These are phyloP conservation scores for Obba rivulosa DNA, from an alignment of 768 basidiomycete genomes.

Conservation along the genomic window DNA sequence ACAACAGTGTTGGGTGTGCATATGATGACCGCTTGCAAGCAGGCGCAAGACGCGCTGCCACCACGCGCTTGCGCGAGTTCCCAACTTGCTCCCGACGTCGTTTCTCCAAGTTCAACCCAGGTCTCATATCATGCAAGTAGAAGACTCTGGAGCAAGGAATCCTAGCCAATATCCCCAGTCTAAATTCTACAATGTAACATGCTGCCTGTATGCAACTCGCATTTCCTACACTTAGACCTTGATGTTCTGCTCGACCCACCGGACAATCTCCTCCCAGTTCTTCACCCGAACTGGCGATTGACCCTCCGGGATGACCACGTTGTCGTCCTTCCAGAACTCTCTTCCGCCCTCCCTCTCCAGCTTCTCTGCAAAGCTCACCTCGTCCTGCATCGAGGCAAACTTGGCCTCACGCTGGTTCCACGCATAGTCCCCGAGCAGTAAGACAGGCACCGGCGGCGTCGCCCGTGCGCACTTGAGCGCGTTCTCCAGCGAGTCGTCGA, in stretches of 20 bases:
- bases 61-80: too few species aligned
- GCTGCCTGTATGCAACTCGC: neutral
- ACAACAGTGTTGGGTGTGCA: too few species aligned
- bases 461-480: slow-evolving; percentile 52
- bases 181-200: too few species aligned
- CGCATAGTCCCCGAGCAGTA: slow-evolving; percentile 72
- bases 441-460: slow-evolving; percentile 46
- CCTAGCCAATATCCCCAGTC: too few species aligned
- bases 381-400: slow-evolving; percentile 39
- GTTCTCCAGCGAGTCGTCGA: slow-evolving; percentile 82
- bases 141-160: too few species aligned
- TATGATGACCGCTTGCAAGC: too few species aligned
- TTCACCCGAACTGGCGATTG: slow-evolving; percentile 47
- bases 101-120: too few species aligned
- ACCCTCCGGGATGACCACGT: slow-evolving; percentile 42
- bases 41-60: too few species aligned
- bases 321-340: slow-evolving; percentile 54
- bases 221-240: neutral
- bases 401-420: slow-evolving; percentile 65
- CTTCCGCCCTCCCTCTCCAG: slow-evolving; percentile 41
- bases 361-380: slow-evolving; percentile 49
- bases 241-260: slow-evolving; percentile 33
- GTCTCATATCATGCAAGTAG: too few species aligned
- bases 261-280: slow-evolving; percentile 58
- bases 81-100: too few species aligned